Evolutionary conservation across 495 filamentous ascomycete species (phyloP).

Genomic region (Trichoderma asperelloides): DNA sequence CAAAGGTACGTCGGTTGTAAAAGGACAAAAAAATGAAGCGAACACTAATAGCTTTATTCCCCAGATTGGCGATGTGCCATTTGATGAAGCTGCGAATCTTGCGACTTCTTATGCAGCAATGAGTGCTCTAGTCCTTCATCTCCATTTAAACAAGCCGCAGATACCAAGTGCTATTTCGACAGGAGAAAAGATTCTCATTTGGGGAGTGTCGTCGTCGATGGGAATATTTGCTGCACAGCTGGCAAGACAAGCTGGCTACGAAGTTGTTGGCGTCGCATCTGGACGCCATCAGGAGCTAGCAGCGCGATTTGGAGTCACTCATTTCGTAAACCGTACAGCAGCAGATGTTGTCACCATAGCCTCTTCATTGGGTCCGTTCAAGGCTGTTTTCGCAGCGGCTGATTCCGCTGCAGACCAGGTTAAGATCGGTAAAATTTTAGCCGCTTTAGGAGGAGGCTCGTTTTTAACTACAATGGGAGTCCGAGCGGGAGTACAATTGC

Average conservation of each 20-base stretch:
- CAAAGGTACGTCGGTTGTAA: constrained; percentile 3
- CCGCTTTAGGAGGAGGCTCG: constrained; percentile 12
- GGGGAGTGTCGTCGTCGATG: constrained; percentile 18
- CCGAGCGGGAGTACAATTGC: constrained; percentile 12
- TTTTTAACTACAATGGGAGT: constrained; percentile 17
- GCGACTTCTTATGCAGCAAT: constrained; percentile 12
- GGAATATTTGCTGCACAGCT: constrained; percentile 18
- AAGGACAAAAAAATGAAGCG: not conserved
- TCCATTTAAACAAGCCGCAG: constrained; percentile 12
- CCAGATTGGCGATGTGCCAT: constrained; percentile 13
- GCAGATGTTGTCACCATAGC: constrained; percentile 11
- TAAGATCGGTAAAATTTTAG: constrained; percentile 12
- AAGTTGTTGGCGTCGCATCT: constrained; percentile 5
- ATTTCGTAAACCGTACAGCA: constrained; percentile 14
- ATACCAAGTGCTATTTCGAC: not conserved
- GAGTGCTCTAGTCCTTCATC: constrained; percentile 15
- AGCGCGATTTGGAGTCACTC: not conserved
- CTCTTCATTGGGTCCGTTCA: constrained; percentile 12
- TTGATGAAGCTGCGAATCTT: constrained; percentile 11
- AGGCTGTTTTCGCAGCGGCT: constrained; percentile 13
- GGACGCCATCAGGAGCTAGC: not conserved
- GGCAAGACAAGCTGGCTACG: constrained; percentile 16
- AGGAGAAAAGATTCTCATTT: constrained; percentile 16
- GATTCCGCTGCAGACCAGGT: constrained; percentile 15
- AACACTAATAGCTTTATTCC: not conserved